Evolutionary conservation across 208 protist species (phyloP).

Genomic region (Trypanosomatidae sp.): DNA sequence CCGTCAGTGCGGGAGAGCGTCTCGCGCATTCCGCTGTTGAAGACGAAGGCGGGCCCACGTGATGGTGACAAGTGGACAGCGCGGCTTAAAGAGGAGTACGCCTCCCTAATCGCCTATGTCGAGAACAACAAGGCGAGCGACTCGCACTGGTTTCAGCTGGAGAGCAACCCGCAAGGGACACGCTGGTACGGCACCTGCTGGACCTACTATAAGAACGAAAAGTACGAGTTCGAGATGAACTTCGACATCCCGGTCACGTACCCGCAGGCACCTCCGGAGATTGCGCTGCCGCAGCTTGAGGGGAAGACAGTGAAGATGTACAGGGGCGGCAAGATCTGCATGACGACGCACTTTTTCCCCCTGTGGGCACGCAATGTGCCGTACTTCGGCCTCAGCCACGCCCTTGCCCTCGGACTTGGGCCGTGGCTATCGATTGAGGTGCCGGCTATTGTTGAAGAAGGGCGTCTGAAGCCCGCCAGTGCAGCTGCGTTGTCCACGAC

Average conservation of each 20-base stretch:
- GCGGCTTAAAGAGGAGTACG: slow-evolving; percentile 98
- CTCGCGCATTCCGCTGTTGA: slow-evolving; percentile 95
- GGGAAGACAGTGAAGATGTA: slow-evolving; percentile 99
- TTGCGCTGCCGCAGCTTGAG: slow-evolving; percentile 96
- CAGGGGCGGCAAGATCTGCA: slow-evolving; percentile 98
- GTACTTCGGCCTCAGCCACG: slow-evolving; percentile 98
- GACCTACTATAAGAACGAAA: slow-evolving; percentile 94
- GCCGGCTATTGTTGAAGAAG: slow-evolving; percentile 94
- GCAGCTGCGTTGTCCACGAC: slow-evolving; percentile 1
- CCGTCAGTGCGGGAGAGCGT: slow-evolving; percentile 88
- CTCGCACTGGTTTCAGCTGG: slow-evolving; percentile 97
- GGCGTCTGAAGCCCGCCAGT: slow-evolving; percentile 64
- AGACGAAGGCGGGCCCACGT: slow-evolving; percentile 93
- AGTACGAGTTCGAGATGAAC: slow-evolving; percentile 97
- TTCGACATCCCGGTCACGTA: slow-evolving; percentile 98
- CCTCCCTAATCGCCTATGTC: slow-evolving; percentile 95
- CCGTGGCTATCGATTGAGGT: slow-evolving; percentile 98
- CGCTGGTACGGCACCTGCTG: slow-evolving; percentile 97
- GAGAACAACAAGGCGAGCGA: slow-evolving; percentile 96
- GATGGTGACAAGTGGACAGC: slow-evolving; percentile 95
- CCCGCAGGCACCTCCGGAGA: slow-evolving; percentile 94
- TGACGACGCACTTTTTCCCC: slow-evolving; percentile 98
- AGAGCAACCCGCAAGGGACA: slow-evolving; percentile 94
- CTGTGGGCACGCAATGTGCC: slow-evolving; percentile 97
- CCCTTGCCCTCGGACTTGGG: slow-evolving; percentile 94